A percentile compares a stretch with the other conserved stretches of the same genome.
Conservation (phyloP, 768 basidiomycete species). For the Suillus subaureus region DNA sequence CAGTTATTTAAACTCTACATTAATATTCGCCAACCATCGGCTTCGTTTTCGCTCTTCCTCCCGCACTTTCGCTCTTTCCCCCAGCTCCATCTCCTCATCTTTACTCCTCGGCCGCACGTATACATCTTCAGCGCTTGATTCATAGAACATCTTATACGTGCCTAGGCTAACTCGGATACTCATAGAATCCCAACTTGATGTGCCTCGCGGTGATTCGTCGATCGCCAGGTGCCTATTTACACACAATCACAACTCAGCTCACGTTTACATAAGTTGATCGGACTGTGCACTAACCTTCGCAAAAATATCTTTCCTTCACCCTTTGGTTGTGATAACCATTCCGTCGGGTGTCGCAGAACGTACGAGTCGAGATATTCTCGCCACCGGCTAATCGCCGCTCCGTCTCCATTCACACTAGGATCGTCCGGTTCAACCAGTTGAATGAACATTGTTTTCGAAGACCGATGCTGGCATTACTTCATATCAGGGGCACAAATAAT, state of each 20-base stretch:
- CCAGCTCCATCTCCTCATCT: constrained; percentile 37
- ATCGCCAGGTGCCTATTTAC: constrained; percentile 56
- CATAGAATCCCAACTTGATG: constrained; percentile 22
- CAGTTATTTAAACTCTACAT: neutral
- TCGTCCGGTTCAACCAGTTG: constrained; percentile 64
- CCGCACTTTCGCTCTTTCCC: constrained; percentile 44
- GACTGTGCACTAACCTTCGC: constrained; percentile 49
- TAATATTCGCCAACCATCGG: constrained; percentile 28
- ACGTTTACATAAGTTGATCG: constrained; percentile 14
- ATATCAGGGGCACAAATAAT: constrained; percentile 9
- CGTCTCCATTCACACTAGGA: constrained; percentile 61
- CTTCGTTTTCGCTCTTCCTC: constrained; percentile 60
- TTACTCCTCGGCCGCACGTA: constrained; percentile 40
- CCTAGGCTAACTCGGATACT: constrained; percentile 58
- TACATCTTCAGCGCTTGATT: constrained; percentile 62
- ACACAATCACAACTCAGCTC: constrained; percentile 22
- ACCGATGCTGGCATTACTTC: constrained; percentile 48
- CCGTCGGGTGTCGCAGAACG: constrained; percentile 69
- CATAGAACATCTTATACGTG: constrained; percentile 72
- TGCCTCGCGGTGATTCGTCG: constrained; percentile 26
- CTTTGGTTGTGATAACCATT: constrained; percentile 57
- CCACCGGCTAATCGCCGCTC: constrained; percentile 60
- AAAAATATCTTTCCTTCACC: constrained; percentile 51
- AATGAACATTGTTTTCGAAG: constrained; percentile 56
- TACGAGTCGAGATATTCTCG: constrained; percentile 74